phyloP scores from a whole-genome alignment of 225 moss, liverwort and hornwort genomes.

The Bryoerythrophyllum caledonicum region DNA sequence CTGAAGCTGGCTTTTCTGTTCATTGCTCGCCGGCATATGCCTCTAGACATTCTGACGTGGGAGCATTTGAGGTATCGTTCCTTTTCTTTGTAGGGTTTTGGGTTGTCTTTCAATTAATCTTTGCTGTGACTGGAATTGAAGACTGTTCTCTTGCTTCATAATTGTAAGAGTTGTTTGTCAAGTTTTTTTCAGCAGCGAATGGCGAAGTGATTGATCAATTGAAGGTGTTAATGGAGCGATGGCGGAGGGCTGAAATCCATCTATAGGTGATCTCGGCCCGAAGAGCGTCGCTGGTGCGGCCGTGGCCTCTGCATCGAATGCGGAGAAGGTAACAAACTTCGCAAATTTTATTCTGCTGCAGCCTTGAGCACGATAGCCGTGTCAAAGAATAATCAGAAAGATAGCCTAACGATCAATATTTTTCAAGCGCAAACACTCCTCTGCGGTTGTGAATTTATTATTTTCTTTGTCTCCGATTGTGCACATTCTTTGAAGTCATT shows the following conservation, averaged over 20 bases:
- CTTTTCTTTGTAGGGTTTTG: no score
- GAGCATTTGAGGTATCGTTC: no score
- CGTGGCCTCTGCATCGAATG: conserved; percentile 18
- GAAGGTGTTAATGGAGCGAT: conserved; percentile 15
- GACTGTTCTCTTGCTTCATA: no score
- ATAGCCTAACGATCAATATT: not conserved
- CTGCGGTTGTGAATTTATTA: not conserved
- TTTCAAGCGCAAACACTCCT: not conserved
- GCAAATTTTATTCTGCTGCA: not conserved
- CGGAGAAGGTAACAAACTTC: conserved; percentile 19
- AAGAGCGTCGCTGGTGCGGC: not conserved
- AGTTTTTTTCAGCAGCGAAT: not conserved
- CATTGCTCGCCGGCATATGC: no score
- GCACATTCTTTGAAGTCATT: not conserved
- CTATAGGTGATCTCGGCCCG: conserved; percentile 18
- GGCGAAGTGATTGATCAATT: not conserved
- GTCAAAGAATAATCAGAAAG: not conserved
- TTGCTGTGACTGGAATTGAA: no score
- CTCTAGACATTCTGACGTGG: no score
- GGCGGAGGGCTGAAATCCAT: conserved; percentile 30
- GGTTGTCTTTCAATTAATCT: no score
- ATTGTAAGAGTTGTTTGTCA: no score
- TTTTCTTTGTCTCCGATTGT: not conserved
- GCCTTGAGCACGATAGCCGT: not conserved
- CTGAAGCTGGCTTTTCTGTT: no score